A percentile compares a stretch with the other conserved stretches of the same genome.
Evolutionary conservation across 306 rosid species (phyloP).

Genomic region (Benincasa hispida): DNA sequence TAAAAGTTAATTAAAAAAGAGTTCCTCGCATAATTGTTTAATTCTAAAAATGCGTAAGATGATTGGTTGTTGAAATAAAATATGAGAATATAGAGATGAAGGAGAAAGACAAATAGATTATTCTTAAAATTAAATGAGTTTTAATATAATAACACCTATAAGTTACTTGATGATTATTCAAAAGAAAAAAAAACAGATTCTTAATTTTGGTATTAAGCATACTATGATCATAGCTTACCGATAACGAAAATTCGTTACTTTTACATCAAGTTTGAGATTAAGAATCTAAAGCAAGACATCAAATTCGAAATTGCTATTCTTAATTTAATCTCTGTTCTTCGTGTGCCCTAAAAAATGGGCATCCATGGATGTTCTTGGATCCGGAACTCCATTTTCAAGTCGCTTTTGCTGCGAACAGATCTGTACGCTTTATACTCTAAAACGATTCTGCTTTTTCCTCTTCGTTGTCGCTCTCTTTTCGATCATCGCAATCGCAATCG

Average conservation of each 20-base stretch:
- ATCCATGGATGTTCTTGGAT: background rate
- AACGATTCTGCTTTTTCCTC: background rate
- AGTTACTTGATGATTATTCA: background rate
- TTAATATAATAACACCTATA: no score
- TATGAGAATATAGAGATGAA: no score
- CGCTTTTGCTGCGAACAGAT: background rate
- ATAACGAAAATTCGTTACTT: background rate
- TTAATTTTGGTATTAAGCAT: background rate
- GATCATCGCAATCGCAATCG: background rate
- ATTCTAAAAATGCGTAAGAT: no score
- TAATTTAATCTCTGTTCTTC: background rate
- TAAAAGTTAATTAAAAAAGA: no score
- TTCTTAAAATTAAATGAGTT: no score
- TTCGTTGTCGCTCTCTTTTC: background rate
- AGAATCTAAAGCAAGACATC: conserved; percentile 5
- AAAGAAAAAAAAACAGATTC: background rate
- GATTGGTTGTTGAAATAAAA: no score
- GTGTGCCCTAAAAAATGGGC: background rate
- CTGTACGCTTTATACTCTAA: background rate
- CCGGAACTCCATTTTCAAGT: background rate
- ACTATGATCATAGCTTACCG: background rate
- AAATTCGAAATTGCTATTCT: background rate
- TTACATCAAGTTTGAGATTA: background rate
- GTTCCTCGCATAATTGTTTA: no score
- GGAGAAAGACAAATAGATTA: no score